Evolutionary conservation across 2,329 filamentous ascomycete genomes (phyloP).

Genomic region (Thermomyces lanuginosus): DNA sequence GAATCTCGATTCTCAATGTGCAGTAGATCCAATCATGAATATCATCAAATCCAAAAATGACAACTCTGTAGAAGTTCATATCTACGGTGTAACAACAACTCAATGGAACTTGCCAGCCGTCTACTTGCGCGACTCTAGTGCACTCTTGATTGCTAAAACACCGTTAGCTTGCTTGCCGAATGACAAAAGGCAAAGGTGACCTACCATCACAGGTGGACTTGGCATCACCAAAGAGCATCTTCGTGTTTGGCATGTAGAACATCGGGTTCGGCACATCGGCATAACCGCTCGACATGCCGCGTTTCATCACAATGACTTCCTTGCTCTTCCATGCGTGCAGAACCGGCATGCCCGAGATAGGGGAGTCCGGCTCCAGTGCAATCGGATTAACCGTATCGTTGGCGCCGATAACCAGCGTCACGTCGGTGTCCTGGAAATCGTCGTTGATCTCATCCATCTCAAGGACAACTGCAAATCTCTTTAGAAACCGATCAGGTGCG

Average conservation of each 20-base stretch:
- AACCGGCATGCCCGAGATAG: slow-evolving; percentile 86
- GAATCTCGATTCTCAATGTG: too few species aligned
- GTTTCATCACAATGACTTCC: slow-evolving; percentile 85
- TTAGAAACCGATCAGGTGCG: slow-evolving; percentile 7
- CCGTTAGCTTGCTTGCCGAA: too few species aligned
- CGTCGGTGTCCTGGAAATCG: slow-evolving; percentile 69
- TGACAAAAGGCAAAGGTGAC: slow-evolving; percentile 12
- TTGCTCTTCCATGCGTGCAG: slow-evolving; percentile 89
- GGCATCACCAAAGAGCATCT: slow-evolving; percentile 86
- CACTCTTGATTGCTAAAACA: slow-evolving; percentile 6
- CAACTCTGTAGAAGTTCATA: too few species aligned
- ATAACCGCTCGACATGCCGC: slow-evolving; percentile 75
- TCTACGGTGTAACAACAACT: too few species aligned
- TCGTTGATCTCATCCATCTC: slow-evolving; percentile 97
- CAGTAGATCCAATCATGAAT: too few species aligned
- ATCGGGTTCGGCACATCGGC: slow-evolving; percentile 85
- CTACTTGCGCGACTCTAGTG: slow-evolving; percentile 5
- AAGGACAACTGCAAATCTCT: slow-evolving; percentile 43
- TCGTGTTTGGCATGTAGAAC: slow-evolving; percentile 80
- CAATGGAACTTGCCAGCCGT: too few species aligned
- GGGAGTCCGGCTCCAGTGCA: slow-evolving; percentile 63
- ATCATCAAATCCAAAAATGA: too few species aligned
- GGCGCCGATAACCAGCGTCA: slow-evolving; percentile 77
- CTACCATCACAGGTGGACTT: slow-evolving; percentile 65
- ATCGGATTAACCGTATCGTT: slow-evolving; percentile 91